These are phyloP conservation scores for Globisporangium okanoganense DNA, from an alignment of 352 stramenopile genomes.

Conservation along the genomic window DNA sequence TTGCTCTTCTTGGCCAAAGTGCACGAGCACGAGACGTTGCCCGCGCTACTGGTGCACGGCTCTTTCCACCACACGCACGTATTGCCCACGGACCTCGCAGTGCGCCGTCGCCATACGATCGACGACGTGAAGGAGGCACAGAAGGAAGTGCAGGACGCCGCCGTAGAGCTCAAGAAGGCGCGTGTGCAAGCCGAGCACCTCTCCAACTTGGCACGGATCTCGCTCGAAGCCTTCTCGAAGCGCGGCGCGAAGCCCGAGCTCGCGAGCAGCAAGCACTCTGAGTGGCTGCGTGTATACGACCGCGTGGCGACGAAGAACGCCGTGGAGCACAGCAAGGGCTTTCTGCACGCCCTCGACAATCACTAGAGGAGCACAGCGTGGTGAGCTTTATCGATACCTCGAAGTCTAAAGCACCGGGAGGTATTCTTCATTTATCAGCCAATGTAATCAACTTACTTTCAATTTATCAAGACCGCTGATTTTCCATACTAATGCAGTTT, in stretches of 20 bases:
- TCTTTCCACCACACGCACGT: conserved; percentile 17
- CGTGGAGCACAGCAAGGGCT: conserved; percentile 60
- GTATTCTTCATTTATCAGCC: too few relatives aligned
- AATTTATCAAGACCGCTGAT: too few relatives aligned
- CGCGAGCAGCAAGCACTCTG: conserved; percentile 18
- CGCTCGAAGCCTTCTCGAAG: conserved; percentile 56
- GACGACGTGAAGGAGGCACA: conserved; percentile 76
- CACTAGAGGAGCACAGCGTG: too few relatives aligned
- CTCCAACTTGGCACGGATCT: conserved; percentile 67
- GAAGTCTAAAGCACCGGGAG: too few relatives aligned
- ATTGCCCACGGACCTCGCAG: conserved; percentile 44
- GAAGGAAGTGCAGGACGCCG: conserved; percentile 62
- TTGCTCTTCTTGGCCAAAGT: conserved; percentile 64
- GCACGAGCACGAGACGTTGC: conserved; percentile 62
- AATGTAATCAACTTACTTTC: too few relatives aligned
- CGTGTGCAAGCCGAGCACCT: conserved; percentile 68
- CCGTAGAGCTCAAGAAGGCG: conserved; percentile 70
- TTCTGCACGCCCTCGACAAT: conserved; percentile 29
- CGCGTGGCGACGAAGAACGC: conserved; percentile 60
- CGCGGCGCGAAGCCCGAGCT: conserved; percentile 12
- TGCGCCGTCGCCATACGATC: conserved; percentile 74
- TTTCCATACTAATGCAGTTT: too few relatives aligned
- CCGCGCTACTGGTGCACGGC: conserved; percentile 28
- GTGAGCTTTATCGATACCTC: too few relatives aligned
- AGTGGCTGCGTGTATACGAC: conserved; percentile 68